These are phyloP conservation scores for Besnoitia besnoiti DNA, from an alignment of 169 alveolate genomes.

Conservation along the genomic window DNA sequence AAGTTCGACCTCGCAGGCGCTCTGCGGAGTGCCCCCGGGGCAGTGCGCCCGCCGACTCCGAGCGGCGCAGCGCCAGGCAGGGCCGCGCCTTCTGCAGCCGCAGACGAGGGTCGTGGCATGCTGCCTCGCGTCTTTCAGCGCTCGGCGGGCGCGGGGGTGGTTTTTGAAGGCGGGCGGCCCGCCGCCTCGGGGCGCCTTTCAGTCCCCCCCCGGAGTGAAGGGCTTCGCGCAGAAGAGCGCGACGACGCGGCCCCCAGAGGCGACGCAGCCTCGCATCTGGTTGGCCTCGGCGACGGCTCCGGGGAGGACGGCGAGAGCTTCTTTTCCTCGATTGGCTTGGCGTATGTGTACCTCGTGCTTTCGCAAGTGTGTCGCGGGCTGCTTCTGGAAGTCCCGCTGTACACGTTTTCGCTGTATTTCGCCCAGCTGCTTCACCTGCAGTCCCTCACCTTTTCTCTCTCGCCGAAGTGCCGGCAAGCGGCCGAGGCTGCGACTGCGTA, in stretches of 20 bases:
- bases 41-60: neutral
- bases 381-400: neutral
- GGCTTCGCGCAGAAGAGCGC: neutral
- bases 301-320: neutral
- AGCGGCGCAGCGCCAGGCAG: neutral
- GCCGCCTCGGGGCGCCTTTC: neutral
- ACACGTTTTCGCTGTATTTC: neutral
- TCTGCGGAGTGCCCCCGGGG: neutral
- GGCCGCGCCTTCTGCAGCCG: neutral
- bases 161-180: too few relatives aligned
- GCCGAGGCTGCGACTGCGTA: neutral
- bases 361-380: neutral
- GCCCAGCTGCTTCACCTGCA: conserved; percentile 15
- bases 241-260: neutral
- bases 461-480: neutral
- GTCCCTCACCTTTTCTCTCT: neutral
- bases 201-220: neutral
- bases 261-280: neutral
- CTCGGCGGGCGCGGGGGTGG: too few relatives aligned
- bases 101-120: neutral
- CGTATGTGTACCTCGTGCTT: neutral
- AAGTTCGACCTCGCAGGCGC: neutral
- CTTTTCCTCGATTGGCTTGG: neutral
- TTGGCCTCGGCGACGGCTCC: neutral
- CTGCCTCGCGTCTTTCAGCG: neutral